These are phyloP conservation scores for Thelonectria blattea DNA, from an alignment of 2,329 filamentous ascomycete species.

Conservation along the genomic window DNA sequence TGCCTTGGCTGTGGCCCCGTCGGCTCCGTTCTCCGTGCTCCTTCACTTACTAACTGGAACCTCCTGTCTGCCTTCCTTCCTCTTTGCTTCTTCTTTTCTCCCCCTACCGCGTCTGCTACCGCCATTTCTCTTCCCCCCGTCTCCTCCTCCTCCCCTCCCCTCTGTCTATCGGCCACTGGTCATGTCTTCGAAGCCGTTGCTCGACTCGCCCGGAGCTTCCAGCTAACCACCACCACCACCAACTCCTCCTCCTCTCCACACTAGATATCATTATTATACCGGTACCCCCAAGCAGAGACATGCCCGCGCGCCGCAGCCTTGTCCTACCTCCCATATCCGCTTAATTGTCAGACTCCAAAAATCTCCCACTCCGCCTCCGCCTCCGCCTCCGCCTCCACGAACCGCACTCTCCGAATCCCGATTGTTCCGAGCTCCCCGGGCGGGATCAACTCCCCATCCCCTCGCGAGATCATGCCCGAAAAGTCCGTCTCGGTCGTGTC, in stretches of 20 bases:
- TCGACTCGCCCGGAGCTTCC: constrained; percentile 7
- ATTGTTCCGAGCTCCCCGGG: constrained; percentile 29
- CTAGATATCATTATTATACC: not conserved
- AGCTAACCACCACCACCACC: constrained; percentile 10
- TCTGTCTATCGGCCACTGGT: constrained; percentile 10
- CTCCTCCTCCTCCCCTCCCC: not conserved
- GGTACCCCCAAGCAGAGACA: constrained; percentile 23
- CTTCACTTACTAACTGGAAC: constrained; percentile 8
- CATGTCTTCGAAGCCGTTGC: constrained; percentile 26
- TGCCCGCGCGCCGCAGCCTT: constrained; percentile 30
- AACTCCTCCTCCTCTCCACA: constrained; percentile 5
- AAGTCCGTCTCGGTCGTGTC: constrained; percentile 63
- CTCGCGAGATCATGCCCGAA: constrained; percentile 43
- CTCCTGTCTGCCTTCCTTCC: not conserved
- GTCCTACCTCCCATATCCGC: constrained; percentile 32
- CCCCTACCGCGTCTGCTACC: not conserved
- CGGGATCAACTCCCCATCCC: constrained; percentile 6
- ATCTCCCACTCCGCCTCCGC: not conserved
- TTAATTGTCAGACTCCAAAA: constrained; percentile 36
- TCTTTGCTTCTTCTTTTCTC: not conserved
- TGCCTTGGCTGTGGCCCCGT: not conserved
- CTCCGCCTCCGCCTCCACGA: not conserved
- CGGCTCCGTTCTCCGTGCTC: constrained; percentile 18
- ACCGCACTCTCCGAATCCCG: constrained; percentile 22
- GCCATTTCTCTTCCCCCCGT: not conserved